Percentiles rank a stretch among this genome's conserved stretches.
phyloP scores from a whole-genome alignment of 1,284 basidiomycete species.

The Ustilago hordei region DNA sequence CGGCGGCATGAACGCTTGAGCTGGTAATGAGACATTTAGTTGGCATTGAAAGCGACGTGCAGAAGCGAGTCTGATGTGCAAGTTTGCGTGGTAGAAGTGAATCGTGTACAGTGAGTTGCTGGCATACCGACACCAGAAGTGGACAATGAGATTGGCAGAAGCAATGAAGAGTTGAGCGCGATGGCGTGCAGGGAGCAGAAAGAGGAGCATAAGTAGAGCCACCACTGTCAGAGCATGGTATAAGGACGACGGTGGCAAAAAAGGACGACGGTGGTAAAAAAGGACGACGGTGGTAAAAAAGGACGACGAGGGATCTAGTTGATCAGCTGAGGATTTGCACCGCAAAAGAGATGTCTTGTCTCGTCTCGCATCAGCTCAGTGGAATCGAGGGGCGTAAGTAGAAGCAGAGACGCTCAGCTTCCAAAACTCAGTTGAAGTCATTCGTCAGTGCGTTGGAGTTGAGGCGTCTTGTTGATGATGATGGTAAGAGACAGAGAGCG shows the following conservation, averaged over 20 bases:
- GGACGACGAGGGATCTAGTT: no score
- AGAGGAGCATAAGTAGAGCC: background rate
- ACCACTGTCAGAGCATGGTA: background rate
- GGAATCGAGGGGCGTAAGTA: background rate
- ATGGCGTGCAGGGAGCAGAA: no score
- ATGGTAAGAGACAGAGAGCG: no score
- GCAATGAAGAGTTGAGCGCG: background rate
- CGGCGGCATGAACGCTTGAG: slow-evolving; percentile 2
- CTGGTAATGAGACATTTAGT: slow-evolving; percentile 1
- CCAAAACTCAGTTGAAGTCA: background rate
- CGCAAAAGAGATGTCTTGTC: background rate
- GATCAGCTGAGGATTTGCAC: no score
- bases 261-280: no score
- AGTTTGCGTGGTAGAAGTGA: background rate
- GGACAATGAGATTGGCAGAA: background rate
- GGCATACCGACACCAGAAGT: background rate
- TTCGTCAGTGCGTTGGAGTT: no score
- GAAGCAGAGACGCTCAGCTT: background rate
- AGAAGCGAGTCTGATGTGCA: background rate
- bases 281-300: no score
- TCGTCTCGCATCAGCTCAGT: background rate
- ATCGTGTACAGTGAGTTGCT: background rate
- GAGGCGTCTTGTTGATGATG: no score
- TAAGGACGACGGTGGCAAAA: no score
- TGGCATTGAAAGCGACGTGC: background rate